phyloP scores from a whole-genome alignment of 1,284 basidiomycete species.

The Ustilago trichophora region DNA sequence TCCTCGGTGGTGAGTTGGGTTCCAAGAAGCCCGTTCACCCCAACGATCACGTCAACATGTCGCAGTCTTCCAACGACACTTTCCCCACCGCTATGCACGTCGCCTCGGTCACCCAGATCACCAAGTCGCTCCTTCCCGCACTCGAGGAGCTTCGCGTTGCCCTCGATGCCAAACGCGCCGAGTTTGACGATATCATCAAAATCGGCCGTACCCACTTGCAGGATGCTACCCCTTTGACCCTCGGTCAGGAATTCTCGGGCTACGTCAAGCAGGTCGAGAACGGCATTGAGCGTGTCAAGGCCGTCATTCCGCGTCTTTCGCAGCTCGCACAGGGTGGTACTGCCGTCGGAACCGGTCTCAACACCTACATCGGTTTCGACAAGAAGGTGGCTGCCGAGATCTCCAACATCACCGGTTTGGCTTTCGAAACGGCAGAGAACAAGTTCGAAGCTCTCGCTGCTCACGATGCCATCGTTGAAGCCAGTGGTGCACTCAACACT shows the following conservation, averaged over 20 bases:
- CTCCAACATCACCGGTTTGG: conserved; percentile 85
- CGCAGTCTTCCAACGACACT: conserved; percentile 98
- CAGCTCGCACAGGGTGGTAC: conserved; percentile 97
- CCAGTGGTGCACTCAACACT: conserved; percentile 94
- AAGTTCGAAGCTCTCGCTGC: conserved; percentile 98
- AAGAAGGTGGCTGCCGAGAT: conserved; percentile 92
- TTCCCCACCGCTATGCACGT: conserved; percentile 99
- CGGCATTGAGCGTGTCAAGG: conserved; percentile 86
- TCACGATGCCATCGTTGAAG: conserved; percentile 96
- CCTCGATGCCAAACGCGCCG: conserved; percentile 80
- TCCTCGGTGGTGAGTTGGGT: conserved; percentile 93
- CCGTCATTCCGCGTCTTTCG: conserved; percentile 84
- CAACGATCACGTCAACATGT: conserved; percentile 99
- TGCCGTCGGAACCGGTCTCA: conserved; percentile 94
- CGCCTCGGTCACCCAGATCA: conserved; percentile 90
- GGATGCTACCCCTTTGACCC: conserved; percentile 96
- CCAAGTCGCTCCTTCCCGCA: conserved; percentile 82
- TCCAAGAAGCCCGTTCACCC: conserved; percentile 98
- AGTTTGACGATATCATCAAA: conserved; percentile 78
- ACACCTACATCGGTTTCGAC: conserved; percentile 97
- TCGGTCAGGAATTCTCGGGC: conserved; percentile 98
- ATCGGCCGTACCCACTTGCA: conserved; percentile 96
- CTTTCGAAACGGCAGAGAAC: conserved; percentile 97
- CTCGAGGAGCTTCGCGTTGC: conserved; percentile 83
- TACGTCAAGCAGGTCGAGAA: conserved; percentile 95